Conservation (phyloP, 441 rosid species). For the Brassica balearica region DNA sequence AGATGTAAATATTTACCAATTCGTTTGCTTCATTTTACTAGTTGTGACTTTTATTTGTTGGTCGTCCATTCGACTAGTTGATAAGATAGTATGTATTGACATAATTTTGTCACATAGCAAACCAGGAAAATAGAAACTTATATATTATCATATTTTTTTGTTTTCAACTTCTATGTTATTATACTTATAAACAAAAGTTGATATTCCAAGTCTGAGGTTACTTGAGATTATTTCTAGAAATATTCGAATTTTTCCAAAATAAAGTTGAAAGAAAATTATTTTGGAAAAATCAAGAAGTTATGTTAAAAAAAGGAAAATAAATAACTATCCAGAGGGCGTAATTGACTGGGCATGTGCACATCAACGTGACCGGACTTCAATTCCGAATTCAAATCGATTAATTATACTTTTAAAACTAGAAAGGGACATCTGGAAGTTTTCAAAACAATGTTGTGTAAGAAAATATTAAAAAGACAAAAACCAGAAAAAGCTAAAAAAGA, state of each 20-base stretch:
- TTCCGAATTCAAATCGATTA: constrained; percentile 50
- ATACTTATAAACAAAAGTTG: too few species aligned
- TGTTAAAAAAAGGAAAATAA: background rate
- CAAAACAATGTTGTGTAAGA: background rate
- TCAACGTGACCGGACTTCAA: constrained; percentile 55
- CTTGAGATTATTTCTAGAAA: background rate
- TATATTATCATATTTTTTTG: background rate
- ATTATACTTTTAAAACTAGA: constrained; percentile 40
- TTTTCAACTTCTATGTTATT: background rate
- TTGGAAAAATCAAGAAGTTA: background rate
- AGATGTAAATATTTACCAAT: too few species aligned
- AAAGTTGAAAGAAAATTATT: background rate
- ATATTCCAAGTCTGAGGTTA: background rate
- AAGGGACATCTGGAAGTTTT: constrained; percentile 32
- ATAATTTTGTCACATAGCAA: background rate
- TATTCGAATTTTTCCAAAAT: too few species aligned
- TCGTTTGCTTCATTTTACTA: too few species aligned
- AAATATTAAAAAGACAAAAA: too few species aligned
- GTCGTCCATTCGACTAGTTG: background rate
- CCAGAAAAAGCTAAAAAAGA: too few species aligned
- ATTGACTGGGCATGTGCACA: constrained; percentile 62
- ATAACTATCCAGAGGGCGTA: constrained; percentile 49
- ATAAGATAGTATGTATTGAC: background rate
- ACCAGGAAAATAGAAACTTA: background rate
- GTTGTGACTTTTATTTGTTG: constrained; percentile 7